Conservation (phyloP, 78 protist species). For the Guillardia theta region DNA sequence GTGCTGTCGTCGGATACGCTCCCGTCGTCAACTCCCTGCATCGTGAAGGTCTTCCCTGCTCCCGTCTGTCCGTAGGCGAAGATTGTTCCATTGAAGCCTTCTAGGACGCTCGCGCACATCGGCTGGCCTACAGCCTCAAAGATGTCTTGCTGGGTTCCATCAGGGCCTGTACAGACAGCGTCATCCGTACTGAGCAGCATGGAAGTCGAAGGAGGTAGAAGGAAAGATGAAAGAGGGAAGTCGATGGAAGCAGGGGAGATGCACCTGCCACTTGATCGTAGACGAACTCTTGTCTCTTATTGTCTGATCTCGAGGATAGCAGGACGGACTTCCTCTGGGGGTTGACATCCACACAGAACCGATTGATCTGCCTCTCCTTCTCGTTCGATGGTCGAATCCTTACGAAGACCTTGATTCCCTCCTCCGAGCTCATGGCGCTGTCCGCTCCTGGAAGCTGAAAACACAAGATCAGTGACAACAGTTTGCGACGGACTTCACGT, state of each 20-base stretch:
- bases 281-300: not conserved
- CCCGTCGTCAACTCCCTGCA: not conserved
- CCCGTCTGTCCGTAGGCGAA: not conserved
- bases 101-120: not conserved
- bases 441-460: no score
- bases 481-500: no score
- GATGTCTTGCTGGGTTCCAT: not conserved
- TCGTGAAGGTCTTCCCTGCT: not conserved
- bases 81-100: not conserved
- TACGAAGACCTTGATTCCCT: not conserved
- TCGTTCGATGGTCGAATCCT: not conserved
- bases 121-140: not conserved
- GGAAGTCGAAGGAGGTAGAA: not conserved
- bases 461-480: no score
- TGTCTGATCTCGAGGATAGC: not conserved
- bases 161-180: not conserved
- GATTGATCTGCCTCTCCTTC: not conserved
- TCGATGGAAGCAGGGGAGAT: not conserved
- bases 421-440: not conserved
- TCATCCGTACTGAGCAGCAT: not conserved
- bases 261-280: not conserved
- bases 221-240: not conserved
- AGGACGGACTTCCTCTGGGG: not conserved
- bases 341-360: not conserved
- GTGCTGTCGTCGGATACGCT: not conserved